These are phyloP conservation scores for Acanthamoeba lenticulata DNA, from an alignment of 208 protist genomes.

Conservation along the genomic window DNA sequence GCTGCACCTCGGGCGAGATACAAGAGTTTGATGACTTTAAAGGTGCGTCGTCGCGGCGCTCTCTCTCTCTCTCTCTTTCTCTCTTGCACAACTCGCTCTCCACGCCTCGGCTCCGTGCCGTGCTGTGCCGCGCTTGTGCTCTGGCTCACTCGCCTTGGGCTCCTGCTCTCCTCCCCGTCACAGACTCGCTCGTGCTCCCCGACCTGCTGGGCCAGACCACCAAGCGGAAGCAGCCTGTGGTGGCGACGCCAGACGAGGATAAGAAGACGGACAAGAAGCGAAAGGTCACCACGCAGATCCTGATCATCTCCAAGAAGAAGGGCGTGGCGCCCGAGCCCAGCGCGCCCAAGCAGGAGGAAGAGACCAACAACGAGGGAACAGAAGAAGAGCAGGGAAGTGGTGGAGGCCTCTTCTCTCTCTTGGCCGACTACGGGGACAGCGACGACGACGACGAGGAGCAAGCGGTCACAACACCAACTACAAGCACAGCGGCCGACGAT, in stretches of 20 bases:
- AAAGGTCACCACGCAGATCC: slow-evolving; percentile 31
- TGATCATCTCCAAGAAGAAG: slow-evolving; percentile 48
- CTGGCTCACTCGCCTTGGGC: neutral
- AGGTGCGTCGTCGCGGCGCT: neutral
- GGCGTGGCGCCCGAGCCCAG: neutral
- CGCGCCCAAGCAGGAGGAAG: neutral
- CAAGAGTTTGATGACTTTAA: slow-evolving; percentile 32
- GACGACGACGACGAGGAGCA: neutral
- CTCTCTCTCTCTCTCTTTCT: neutral
- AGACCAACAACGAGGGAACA: neutral
- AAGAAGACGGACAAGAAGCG: neutral
- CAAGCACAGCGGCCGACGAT: neutral
- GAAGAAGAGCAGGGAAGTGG: neutral
- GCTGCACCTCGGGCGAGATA: neutral
- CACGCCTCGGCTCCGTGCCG: neutral
- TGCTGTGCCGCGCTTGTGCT: neutral
- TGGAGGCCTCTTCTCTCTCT: neutral
- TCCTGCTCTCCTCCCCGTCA: neutral
- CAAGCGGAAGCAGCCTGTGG: neutral
- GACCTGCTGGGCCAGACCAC: neutral
- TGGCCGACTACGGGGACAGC: slow-evolving; percentile 37
- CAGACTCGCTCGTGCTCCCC: slow-evolving; percentile 1
- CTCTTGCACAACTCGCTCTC: neutral
- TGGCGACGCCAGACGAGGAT: neutral
- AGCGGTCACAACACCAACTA: neutral